phyloP scores from a whole-genome alignment of 768 basidiomycete species.

The Rossbeevera mucosa region DNA sequence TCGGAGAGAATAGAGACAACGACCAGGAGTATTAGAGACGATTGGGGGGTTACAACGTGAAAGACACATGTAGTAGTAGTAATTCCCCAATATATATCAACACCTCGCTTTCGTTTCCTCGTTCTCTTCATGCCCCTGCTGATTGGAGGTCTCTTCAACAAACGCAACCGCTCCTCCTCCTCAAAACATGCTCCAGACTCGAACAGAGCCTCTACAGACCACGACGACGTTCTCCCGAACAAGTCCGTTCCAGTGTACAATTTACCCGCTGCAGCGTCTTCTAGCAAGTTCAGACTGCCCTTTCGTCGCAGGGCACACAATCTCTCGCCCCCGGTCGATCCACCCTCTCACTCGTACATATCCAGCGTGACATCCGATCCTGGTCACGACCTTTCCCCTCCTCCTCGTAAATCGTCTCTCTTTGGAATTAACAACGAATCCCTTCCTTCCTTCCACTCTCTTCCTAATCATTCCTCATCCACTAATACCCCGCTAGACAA shows the following conservation, averaged over 20 bases:
- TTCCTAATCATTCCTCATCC: conserved; percentile 43
- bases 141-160: conserved; percentile 25
- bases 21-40: too few relatives aligned
- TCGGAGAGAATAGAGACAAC: too few relatives aligned
- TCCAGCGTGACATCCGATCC: conserved; percentile 41
- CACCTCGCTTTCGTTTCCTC: not conserved
- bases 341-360: conserved; percentile 28
- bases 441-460: conserved; percentile 54
- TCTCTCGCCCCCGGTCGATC: conserved; percentile 9
- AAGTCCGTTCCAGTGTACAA: conserved; percentile 22
- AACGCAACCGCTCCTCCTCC: conserved; percentile 7
- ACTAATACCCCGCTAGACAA: conserved; percentile 16
- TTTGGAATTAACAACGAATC: conserved; percentile 55
- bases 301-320: conserved; percentile 36
- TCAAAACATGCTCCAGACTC: conserved; percentile 5
- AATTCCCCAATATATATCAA: too few relatives aligned
- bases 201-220: conserved; percentile 26
- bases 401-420: conserved; percentile 60
- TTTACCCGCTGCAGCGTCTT: conserved; percentile 28
- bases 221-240: conserved; percentile 30
- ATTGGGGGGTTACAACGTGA: too few relatives aligned
- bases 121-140: conserved; percentile 25
- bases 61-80: too few relatives aligned
- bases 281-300: conserved; percentile 43
- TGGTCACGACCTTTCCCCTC: conserved; percentile 45